Base-by-base conservation (phyloP, 495 filamentous ascomycete species). In the Aspergillus homomorphus region DNA sequence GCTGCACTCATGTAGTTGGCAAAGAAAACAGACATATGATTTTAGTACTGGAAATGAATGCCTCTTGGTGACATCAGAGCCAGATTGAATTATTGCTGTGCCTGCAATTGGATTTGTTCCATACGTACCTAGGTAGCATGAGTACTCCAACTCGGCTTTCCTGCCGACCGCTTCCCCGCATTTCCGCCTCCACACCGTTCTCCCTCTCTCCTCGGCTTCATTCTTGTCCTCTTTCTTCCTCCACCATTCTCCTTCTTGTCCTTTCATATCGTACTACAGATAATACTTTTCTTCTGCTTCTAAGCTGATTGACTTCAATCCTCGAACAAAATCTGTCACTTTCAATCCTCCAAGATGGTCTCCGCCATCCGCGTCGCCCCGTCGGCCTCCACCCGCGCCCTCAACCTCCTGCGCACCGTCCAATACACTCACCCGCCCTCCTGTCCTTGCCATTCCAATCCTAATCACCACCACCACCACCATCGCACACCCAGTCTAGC, bases 401-500 rank as follows among this genome's bases (percentile, higher is more conserved):
- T 86, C 60, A 89, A 83, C 66, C 84, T 98, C 53, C 85, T 98
- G 53, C 86, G 90, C 53, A 90, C 94, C 33, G 81, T 98, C 15
- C 92, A 96, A 74, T 95, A 87, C 71, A 87, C 89, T 0, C 92
- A 96, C 71, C 92, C 91, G 1, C 91, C 91, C 5, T 84, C 80
- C 12, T 98, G 95, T 63, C 94, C 95, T 3, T 98, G 95, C 75
- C 94, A 98, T 69, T 86, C 87, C 28, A 96, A 92, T 70, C 89
- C 91, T 41, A 80, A 77, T 23, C 85, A 90, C 64, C 85, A 90
- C 58, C 85, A 90, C 58, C 84, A 89, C 63, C 81, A 87, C 61
- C 72, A 81, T 68, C 77, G 84, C 59, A 71, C 69, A 38, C 62
- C 76, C 24, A 69, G 81, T 15, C 72, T 82, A 24, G 72, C 88